Percentiles rank a stretch among this genome's conserved stretches.
Conservation (phyloP, 176 grass and related monocot genomes). For the Elymus sibiricus region DNA sequence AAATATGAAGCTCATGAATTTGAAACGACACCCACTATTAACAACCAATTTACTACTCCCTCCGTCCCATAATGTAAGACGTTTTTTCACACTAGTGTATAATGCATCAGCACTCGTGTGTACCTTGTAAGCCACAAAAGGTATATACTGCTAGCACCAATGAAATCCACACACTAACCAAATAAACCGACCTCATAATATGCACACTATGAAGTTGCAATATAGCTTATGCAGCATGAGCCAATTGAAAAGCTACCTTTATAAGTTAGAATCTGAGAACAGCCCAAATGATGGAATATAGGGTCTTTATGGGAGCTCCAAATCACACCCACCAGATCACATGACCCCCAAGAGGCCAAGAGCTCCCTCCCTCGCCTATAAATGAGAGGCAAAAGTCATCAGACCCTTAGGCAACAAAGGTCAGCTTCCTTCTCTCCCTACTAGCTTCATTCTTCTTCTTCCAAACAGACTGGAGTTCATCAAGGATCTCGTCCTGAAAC, state of each 20-base stretch:
- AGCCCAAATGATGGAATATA: conserved; percentile 35
- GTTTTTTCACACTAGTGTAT: too few species aligned
- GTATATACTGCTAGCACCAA: conserved; percentile 14
- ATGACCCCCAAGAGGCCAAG: conserved; percentile 30
- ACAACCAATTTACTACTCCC: conserved; percentile 3
- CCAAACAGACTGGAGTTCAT: conserved; percentile 41
- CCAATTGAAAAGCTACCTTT: conserved; percentile 38
- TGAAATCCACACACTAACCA: background rate
- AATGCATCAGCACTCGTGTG: background rate
- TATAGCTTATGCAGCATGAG: conserved; percentile 35
- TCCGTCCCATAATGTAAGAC: too few species aligned
- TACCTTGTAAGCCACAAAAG: conserved; percentile 13
- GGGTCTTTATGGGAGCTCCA: conserved; percentile 37
- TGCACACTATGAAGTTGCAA: conserved; percentile 34
- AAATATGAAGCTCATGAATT: background rate
- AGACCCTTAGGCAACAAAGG: conserved; percentile 40
- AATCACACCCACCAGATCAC: conserved; percentile 41
- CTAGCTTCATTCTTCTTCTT: conserved; percentile 21
- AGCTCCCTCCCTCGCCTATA: conserved; percentile 55
- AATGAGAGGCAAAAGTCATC: conserved; percentile 71
- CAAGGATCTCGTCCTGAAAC: conserved; percentile 43
- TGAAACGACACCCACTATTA: background rate
- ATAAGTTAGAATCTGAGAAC: conserved; percentile 37
- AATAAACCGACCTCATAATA: conserved; percentile 20
- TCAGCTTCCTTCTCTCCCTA: conserved; percentile 19